These are phyloP conservation scores for Stereum hirsutum DNA, from an alignment of 1,284 basidiomycete genomes.

Conservation along the genomic window DNA sequence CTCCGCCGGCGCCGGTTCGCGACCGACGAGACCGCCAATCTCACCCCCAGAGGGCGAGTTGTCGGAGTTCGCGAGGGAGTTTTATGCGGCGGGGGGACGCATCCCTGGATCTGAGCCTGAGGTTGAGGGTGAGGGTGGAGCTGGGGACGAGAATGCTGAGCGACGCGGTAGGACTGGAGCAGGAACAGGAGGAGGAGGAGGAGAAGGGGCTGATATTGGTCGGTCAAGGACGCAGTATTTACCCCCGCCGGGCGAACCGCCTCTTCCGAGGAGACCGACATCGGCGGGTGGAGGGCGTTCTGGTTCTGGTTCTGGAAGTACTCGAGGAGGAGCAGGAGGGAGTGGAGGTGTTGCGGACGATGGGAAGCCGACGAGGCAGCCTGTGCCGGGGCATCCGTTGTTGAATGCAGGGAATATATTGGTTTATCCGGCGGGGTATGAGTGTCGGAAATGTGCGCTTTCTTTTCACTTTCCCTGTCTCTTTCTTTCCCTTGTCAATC, in stretches of 20 bases:
- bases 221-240: slow-evolving; percentile 15
- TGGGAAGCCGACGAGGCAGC: slow-evolving; percentile 48
- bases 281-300: too few relatives aligned
- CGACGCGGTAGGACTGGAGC: too few relatives aligned
- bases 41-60: slow-evolving; percentile 4
- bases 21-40: slow-evolving; percentile 7
- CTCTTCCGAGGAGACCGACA: too few relatives aligned
- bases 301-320: too few relatives aligned
- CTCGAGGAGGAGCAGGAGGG: too few relatives aligned
- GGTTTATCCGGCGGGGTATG: slow-evolving; percentile 53
- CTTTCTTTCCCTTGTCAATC: too few relatives aligned
- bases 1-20: slow-evolving; percentile 8
- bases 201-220: too few relatives aligned
- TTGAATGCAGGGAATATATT: slow-evolving; percentile 49
- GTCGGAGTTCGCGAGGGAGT: slow-evolving; percentile 50
- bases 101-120: slow-evolving; percentile 1
- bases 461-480: too few relatives aligned
- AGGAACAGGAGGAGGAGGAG: too few relatives aligned
- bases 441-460: slow-evolving; percentile 52
- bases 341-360: too few relatives aligned
- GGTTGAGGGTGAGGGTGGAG: not conserved
- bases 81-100: slow-evolving; percentile 36
- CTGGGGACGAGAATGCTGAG: too few relatives aligned
- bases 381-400: slow-evolving; percentile 41
- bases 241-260: slow-evolving; percentile 19